Conservation (phyloP, 805 yeast genomes). For the Sugiyamaella qingdaonensis region DNA sequence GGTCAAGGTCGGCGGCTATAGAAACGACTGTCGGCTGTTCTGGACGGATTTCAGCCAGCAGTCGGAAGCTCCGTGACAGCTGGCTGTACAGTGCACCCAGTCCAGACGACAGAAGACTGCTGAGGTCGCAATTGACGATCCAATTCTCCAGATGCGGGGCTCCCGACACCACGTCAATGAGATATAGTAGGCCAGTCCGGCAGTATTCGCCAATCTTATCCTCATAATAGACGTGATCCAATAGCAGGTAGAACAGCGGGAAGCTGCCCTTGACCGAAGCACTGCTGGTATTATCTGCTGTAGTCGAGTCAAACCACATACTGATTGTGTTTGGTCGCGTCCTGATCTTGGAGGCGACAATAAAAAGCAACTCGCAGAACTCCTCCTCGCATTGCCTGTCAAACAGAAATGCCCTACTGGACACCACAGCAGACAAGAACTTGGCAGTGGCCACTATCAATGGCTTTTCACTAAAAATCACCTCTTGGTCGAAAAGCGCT, state of each 20-base stretch:
- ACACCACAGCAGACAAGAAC: slow-evolving; percentile 4
- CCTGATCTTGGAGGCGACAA: slow-evolving; percentile 11
- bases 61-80: slow-evolving; percentile 8
- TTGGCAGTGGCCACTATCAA: not conserved
- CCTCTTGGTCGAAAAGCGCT: not conserved
- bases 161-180: slow-evolving; percentile 23
- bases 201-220: slow-evolving; percentile 27
- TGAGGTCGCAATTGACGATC: slow-evolving; percentile 27
- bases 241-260: slow-evolving; percentile 26
- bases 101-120: slow-evolving; percentile 30
- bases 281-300: not conserved
- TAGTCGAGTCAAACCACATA: slow-evolving; percentile 9
- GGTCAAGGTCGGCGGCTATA: not conserved
- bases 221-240: slow-evolving; percentile 27
- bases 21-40: not conserved
- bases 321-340: slow-evolving; percentile 7
- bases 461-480: not conserved
- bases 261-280: slow-evolving; percentile 15
- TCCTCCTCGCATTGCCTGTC: slow-evolving; percentile 12
- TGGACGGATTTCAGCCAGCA: not conserved
- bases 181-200: slow-evolving; percentile 26
- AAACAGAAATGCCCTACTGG: not conserved
- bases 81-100: slow-evolving; percentile 27
- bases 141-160: slow-evolving; percentile 23
- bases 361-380: slow-evolving; percentile 10